Percentiles rank a stretch among this genome's conserved stretches.
Conservation (phyloP, 345 rosid genomes). For the Arabidopsis thaliana region TAIR10.1 NC_003075.7:15542501-15543000, state of each 20-base stretch:
- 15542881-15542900: slow-evolving; percentile 5
- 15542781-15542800: not conserved
- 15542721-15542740: slow-evolving; percentile 22
- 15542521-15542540: slow-evolving; percentile 74
- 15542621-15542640: slow-evolving; percentile 93
- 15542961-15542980: slow-evolving; percentile 11
- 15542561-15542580: slow-evolving; percentile 99
- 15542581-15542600: slow-evolving; percentile 95
- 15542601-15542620: slow-evolving; percentile 93
- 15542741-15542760: not conserved
- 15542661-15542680: not conserved
- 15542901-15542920: slow-evolving; percentile 52
- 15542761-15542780: not conserved
- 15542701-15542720: slow-evolving; percentile 8
- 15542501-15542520: slow-evolving; percentile 27
- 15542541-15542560: slow-evolving; percentile 98
- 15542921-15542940: slow-evolving; percentile 44
- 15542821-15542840: slow-evolving; percentile 7
- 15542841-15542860: not conserved
- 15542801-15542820: slow-evolving; percentile 2
- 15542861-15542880: not conserved
- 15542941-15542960: slow-evolving; percentile 49
- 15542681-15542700: slow-evolving; percentile 15
- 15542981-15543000: not conserved
- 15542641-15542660: slow-evolving; percentile 81